Percentiles rank a stretch among this genome's conserved stretches.
phyloP scores from a whole-genome alignment of 306 rosid genomes.

The Abrus precatorius region DNA sequence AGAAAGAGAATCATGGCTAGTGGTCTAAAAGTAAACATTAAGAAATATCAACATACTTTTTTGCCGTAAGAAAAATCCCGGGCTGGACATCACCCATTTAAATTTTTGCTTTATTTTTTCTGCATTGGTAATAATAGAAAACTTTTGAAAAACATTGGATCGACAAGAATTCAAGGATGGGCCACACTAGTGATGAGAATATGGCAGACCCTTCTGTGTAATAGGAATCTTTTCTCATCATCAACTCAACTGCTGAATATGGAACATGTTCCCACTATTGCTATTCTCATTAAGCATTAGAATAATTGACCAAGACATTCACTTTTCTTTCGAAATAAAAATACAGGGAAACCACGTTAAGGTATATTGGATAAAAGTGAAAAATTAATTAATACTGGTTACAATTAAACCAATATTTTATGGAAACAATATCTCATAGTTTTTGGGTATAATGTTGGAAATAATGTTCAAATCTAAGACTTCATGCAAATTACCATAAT shows the following conservation, averaged over 20 bases:
- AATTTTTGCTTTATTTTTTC: slow-evolving; percentile 10
- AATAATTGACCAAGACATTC: slow-evolving; percentile 51
- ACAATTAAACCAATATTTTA: background rate
- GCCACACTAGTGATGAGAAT: slow-evolving; percentile 56
- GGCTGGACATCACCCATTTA: slow-evolving; percentile 27
- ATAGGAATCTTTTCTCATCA: slow-evolving; percentile 57
- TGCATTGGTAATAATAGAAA: slow-evolving; percentile 15
- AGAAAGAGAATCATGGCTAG: background rate
- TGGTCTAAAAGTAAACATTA: slow-evolving; percentile 31
- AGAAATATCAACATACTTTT: slow-evolving; percentile 34
- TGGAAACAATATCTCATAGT: background rate
- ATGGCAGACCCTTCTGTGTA: slow-evolving; percentile 59
- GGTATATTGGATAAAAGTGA: slow-evolving; percentile 2
- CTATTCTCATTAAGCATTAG: slow-evolving; percentile 38
- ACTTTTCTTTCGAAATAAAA: slow-evolving; percentile 25
- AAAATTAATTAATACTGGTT: background rate
- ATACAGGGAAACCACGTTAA: slow-evolving; percentile 23
- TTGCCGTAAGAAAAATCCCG: slow-evolving; percentile 24
- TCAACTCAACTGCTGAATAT: slow-evolving; percentile 53
- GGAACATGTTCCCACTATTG: slow-evolving; percentile 50
- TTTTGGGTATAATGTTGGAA: no score
- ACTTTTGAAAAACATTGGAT: slow-evolving; percentile 55
- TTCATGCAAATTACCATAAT: background rate
- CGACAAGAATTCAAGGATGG: slow-evolving; percentile 84
- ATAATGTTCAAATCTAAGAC: no score